phyloP scores from a whole-genome alignment of 352 stramenopile genomes.

The Phytophthora pinifolia region DNA sequence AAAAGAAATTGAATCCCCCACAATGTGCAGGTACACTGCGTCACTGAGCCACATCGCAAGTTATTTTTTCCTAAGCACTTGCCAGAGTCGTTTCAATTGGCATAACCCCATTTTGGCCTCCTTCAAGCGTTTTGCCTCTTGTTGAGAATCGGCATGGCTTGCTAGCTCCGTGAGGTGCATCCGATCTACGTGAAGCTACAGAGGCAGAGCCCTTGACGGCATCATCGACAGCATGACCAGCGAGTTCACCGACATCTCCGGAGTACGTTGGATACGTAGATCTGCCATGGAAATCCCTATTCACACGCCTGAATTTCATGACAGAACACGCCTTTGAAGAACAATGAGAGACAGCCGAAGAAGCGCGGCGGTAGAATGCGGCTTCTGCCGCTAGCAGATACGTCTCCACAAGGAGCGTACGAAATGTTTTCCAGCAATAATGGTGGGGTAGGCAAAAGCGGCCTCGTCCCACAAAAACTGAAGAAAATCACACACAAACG shows the following conservation, averaged over 20 bases:
- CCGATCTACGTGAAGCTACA: slow-evolving; percentile 16
- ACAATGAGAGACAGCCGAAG: slow-evolving; percentile 43
- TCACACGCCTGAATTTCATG: neutral
- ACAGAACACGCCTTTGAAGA: slow-evolving; percentile 33
- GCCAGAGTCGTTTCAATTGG: slow-evolving; percentile 25
- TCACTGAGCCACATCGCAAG: neutral
- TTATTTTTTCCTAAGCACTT: slow-evolving; percentile 30
- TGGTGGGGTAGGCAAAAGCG: slow-evolving; percentile 19
- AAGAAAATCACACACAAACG: slow-evolving; percentile 79
- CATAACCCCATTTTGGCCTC: slow-evolving; percentile 11
- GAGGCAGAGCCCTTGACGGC: neutral
- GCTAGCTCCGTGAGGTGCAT: slow-evolving; percentile 20
- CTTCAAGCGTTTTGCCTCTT: slow-evolving; percentile 18
- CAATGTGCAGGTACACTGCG: no score
- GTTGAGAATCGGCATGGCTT: slow-evolving; percentile 31
- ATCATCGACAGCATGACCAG: slow-evolving; percentile 32
- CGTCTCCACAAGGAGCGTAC: slow-evolving; percentile 25
- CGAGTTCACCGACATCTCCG: slow-evolving; percentile 65
- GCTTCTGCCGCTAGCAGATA: slow-evolving; percentile 51
- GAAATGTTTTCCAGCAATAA: slow-evolving; percentile 39
- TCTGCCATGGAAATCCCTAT: neutral
- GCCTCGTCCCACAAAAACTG: slow-evolving; percentile 39
- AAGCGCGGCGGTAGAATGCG: slow-evolving; percentile 54
- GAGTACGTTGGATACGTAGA: slow-evolving; percentile 22
- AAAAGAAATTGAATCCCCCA: neutral